A percentile compares a stretch with the other conserved stretches of the same genome.
Evolutionary conservation across 2,329 filamentous ascomycete species (phyloP).

Genomic region (Colletotrichum sp.): DNA sequence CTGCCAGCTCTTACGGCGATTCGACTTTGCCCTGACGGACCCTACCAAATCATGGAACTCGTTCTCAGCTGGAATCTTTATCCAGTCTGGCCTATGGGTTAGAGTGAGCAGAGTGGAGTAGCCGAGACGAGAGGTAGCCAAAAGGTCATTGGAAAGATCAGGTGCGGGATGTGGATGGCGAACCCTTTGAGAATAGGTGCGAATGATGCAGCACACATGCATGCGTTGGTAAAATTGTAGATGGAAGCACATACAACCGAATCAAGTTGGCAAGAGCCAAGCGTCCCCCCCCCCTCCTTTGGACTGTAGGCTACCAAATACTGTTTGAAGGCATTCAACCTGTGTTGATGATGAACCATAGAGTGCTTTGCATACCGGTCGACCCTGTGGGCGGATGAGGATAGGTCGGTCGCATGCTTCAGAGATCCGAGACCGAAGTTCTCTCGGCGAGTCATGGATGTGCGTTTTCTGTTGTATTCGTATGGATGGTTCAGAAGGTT

Average conservation of each 20-base stretch:
- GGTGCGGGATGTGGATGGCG: not conserved
- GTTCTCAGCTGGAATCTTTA: conserved; percentile 36
- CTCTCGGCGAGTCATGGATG: not conserved
- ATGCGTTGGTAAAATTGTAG: not conserved
- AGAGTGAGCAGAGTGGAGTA: conserved; percentile 25
- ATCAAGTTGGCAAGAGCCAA: not conserved
- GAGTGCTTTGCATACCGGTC: not conserved
- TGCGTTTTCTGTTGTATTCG: not conserved
- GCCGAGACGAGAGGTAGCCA: not conserved
- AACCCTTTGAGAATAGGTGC: not conserved
- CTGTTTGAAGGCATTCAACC: not conserved
- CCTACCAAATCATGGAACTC: conserved; percentile 35
- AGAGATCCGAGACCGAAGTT: not conserved
- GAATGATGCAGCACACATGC: not conserved
- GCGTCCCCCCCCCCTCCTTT: not conserved
- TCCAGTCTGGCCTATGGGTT: conserved; percentile 34
- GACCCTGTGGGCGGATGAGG: not conserved
- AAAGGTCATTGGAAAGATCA: not conserved
- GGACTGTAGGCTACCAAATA: not conserved
- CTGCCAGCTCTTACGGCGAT: conserved; percentile 34
- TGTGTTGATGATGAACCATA: not conserved
- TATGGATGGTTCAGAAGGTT: not conserved
- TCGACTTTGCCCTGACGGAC: conserved; percentile 35
- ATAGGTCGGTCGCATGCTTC: not conserved
- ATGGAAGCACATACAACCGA: not conserved